Evolutionary conservation across 2,329 filamentous ascomycete genomes (phyloP), one percentile per base, ranked within the genome.

Genomic region (Stemphylium lycopersici): DNA sequence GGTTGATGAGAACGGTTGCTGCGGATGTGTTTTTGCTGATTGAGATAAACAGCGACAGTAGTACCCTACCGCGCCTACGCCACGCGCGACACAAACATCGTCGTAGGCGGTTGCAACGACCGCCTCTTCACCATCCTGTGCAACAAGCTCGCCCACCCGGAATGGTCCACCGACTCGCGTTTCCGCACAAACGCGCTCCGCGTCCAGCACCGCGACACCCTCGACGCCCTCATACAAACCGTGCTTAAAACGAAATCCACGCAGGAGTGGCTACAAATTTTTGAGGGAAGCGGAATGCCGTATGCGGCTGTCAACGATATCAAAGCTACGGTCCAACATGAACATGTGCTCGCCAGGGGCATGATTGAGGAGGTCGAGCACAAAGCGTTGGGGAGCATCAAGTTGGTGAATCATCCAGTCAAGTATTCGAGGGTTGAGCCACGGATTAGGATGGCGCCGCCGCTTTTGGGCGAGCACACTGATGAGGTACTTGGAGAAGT

Each of bases 281-380:
- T 97, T 48, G 91, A 96, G 66, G 92, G 91, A n/a, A 90, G 84
- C 51, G 93, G 95, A 2, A 87, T 98, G 87, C 95, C 93, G 0
- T 98, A 95, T 68, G 90, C 93, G 0, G 91, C 93, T 1, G 89
- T 98, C 58, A 98, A 98, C 70, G 93, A 98, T 70, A 87, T 98
- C 12, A 89, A 95, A 73, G 85, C 83, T 15, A 91, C 93, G 0
- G 79, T 99, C 45, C 87, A 89, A 60, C 92, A 96, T 71, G 84
- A 88, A 58, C 95, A 99, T 76, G 85, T 86, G 2, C 77, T 80
- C 48, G 92, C 92, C 13, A 84, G 95, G 49, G 84, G 88, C 56
- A 98, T 99, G 95, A 89, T 98, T 2, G 85, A 90, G 8, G 88
- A 96, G 71, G 81, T 96, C 43, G 84, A 96, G 0, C 95, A 99